Base-by-base conservation (phyloP, 257 asterid genomes). In the Solanum infundibuliforme region DNA sequence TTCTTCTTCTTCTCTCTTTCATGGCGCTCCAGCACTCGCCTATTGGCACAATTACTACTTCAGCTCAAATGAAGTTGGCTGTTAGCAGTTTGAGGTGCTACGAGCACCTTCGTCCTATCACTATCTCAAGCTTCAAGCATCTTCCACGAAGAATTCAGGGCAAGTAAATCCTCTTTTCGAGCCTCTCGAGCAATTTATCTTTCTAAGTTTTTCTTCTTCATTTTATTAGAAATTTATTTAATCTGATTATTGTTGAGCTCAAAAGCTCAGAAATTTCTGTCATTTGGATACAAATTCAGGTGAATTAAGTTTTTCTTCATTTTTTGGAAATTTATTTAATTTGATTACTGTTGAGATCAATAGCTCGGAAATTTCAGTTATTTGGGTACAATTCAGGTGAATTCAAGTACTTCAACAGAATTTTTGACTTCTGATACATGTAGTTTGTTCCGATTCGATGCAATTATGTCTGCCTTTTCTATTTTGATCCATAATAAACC, bases 61-160 rank as follows among this genome's bases (percentile, higher is more conserved):
- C 35, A 23, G 35, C 83, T 1, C 83, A 76, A n/a, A 39, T 38
- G 60, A 76, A 39, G 60, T 39, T 76, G 12, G n/a, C 86, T 2
- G 31, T 32, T 25, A 93, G 62, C 90, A 82, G 88, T 71, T 86
- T 58, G 72, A 12, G 83, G 65, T 31, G 85, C 93, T 88, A 82
- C 83, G 83, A 74, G 9, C 83, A 90, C 87, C 36, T 81, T 73
- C 88, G 68, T 20, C 81, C 46, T 62, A 16, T 77, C 60, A 86
- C 84, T 75, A 71, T 87, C 46, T 90, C 92, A 48, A 83, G 88
- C 58, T 90, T 55, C 68, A 90, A 88, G 10, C 89, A 84, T 69
- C 86, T 83, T 23, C 90, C 89, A 65, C 77, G 88, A 46, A 79
- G 85, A 85, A 85, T 84, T 52, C 87, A 66, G 81, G 88, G 94